These are phyloP conservation scores for Hypomyces perniciosus DNA, from an alignment of 2,329 filamentous ascomycete species.

Conservation along the genomic window DNA sequence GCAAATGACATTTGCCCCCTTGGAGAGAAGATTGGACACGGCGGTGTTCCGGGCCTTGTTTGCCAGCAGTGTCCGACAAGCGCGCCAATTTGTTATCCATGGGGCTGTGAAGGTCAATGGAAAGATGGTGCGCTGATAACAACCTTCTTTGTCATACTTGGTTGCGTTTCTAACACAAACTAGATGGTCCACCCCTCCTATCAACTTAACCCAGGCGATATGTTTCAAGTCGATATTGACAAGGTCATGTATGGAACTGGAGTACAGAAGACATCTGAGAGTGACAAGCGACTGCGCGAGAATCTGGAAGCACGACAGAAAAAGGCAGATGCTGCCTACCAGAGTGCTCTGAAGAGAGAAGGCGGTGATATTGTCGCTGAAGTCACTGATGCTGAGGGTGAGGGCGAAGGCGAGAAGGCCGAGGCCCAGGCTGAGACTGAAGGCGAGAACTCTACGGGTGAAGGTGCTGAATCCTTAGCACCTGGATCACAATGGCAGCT, in stretches of 20 bases:
- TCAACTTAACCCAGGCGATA: conserved; percentile 90
- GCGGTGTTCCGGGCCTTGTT: conserved; percentile 91
- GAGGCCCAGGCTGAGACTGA: conserved; percentile 19
- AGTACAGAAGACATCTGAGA: conserved; percentile 50
- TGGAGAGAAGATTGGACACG: conserved; percentile 88
- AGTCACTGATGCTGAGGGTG: conserved; percentile 12
- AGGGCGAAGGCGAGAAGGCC: conserved; percentile 11
- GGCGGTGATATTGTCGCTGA: conserved; percentile 12
- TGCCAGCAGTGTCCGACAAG: conserved; percentile 86
- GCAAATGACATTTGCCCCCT: conserved; percentile 89
- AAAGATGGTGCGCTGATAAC: conserved; percentile 63
- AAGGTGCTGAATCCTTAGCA: conserved; percentile 17
- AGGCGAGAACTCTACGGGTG: conserved; percentile 17
- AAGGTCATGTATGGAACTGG: conserved; percentile 86
- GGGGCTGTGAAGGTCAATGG: conserved; percentile 94
- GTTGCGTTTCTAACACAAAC: conserved; percentile 5
- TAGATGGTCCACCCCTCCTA: conserved; percentile 92
- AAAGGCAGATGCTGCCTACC: conserved; percentile 21
- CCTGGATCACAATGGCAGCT: conserved; percentile 20
- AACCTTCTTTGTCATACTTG: background rate
- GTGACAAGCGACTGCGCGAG: conserved; percentile 18
- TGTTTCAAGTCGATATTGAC: conserved; percentile 93
- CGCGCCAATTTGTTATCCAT: conserved; percentile 89
- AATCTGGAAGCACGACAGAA: conserved; percentile 24
- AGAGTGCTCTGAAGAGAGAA: conserved; percentile 15